Base-by-base conservation (phyloP, 768 basidiomycete genomes). In the Hypsizygus marmoreus region DNA sequence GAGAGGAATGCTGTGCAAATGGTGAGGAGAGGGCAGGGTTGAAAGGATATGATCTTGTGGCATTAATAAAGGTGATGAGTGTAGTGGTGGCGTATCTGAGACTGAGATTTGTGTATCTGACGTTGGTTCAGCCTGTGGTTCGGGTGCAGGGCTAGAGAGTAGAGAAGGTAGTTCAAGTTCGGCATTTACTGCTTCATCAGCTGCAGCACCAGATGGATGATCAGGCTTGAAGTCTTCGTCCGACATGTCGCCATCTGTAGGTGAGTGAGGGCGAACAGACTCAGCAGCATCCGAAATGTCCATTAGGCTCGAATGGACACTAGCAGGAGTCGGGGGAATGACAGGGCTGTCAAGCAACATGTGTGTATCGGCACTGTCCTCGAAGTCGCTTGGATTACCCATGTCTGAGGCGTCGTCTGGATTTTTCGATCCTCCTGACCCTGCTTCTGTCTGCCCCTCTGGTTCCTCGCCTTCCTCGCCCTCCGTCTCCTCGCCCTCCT, bases 291-390 rank as follows among this genome's bases (percentile, higher is more conserved):
- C 40, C 22, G n/a, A n/a, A n/a, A n/a, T n/a, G n/a, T 20, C 37
- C 2, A 36, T 20, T 4, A 44, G 23, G 3, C 43, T 55, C 24
- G 50, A 29, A 29, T 25, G 20, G 14, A 37, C 26, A 28, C 40
- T 36, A 12, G 30, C 28, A 2, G 25, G 32, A 19, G 44, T 20
- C 9, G 13, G 46, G n/a, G 24, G 28, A 10, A 19, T 17, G 11
- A 30, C 39, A 12, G 40, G 23, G 31, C 42, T 34, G 38, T 46
- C 50, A 2, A 57, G 53, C 35, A 61, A 47, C 42, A 55, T 48
- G 17, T 25, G 43, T 20, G 50, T 61, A 43, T 50, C 28, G 24
- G 41, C 45, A 29, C 42, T 49, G n/a, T 55, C 52, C 25, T 43
- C 46, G 24, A 36, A 33, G 22, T 17, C 39, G 26, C 32, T 39